Conservation (phyloP, 345 rosid genomes). For the Eucalyptus pauciflora region DNA sequence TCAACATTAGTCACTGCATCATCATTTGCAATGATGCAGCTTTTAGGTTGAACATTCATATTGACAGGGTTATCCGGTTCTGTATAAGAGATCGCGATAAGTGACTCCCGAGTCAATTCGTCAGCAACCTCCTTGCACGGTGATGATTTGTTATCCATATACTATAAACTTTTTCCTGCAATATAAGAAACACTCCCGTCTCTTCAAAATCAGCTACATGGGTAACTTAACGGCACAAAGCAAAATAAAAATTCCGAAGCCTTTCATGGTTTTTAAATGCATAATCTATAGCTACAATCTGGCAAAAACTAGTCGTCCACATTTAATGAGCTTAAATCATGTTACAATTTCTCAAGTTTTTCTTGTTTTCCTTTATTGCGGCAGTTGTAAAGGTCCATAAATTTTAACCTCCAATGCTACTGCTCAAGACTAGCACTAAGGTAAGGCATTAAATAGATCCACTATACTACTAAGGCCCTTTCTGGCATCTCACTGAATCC, state of each 20-base stretch:
- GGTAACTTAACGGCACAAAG: not conserved
- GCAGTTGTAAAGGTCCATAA: not conserved
- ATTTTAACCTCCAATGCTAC: not conserved
- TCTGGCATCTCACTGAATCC: not conserved
- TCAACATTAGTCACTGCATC: not conserved
- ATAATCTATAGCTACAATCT: not conserved
- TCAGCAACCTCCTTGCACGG: not conserved
- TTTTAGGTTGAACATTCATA: not conserved
- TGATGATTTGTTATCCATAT: not conserved
- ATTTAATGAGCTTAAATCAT: not conserved
- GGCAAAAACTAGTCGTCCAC: not conserved
- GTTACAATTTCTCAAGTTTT: not conserved
- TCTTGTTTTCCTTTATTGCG: not conserved
- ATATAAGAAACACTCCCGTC: not conserved
- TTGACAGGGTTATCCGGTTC: not conserved
- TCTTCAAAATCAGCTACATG: not conserved
- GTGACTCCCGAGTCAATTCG: not conserved
- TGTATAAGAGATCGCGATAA: not conserved
- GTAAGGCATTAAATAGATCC: not conserved
- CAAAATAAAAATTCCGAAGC: not conserved
- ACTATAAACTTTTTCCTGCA: not conserved
- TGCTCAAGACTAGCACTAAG: not conserved
- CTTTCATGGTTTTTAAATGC: not conserved
- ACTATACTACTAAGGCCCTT: not conserved
- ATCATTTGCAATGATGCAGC: not conserved